Conservation (phyloP, 1,284 basidiomycete species). For the Puccinia sorghi region DNA sequence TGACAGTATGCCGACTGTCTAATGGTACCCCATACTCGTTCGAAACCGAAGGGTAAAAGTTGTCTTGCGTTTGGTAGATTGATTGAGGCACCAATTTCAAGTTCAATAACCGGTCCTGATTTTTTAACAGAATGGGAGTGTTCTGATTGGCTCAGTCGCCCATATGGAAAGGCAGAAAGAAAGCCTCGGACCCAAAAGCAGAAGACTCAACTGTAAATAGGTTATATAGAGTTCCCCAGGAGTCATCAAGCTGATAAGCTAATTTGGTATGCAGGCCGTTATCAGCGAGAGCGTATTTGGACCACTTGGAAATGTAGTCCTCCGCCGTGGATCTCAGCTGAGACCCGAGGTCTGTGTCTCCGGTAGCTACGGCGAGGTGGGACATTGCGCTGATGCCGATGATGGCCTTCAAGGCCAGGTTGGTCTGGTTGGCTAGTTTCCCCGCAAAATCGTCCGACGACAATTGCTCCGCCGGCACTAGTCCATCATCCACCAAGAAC, state of each 20-base stretch:
- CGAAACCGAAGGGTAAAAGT: slow-evolving; percentile 55
- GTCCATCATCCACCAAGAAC: slow-evolving; percentile 56
- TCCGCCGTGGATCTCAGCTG: slow-evolving; percentile 54
- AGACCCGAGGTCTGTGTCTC: slow-evolving; percentile 53
- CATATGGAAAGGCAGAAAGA: background rate
- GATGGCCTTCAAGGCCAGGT: slow-evolving; percentile 58
- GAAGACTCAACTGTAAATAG: slow-evolving; percentile 54
- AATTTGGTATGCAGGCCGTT: slow-evolving; percentile 57
- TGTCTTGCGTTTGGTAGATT: slow-evolving; percentile 58
- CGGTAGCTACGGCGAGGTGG: slow-evolving; percentile 54
- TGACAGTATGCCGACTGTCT: slow-evolving; percentile 58
- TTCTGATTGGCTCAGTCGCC: background rate
- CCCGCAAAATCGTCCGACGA: slow-evolving; percentile 58
- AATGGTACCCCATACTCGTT: slow-evolving; percentile 58
- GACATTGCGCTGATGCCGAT: slow-evolving; percentile 57
- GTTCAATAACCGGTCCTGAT: slow-evolving; percentile 57
- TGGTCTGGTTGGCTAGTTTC: slow-evolving; percentile 57
- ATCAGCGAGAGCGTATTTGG: slow-evolving; percentile 50
- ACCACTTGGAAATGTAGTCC: slow-evolving; percentile 55
- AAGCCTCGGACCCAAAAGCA: slow-evolving; percentile 44
- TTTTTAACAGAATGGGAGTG: slow-evolving; percentile 28
- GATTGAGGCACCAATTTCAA: slow-evolving; percentile 56
- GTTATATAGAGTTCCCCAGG: slow-evolving; percentile 59
- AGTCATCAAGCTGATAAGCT: slow-evolving; percentile 57
- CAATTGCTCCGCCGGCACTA: slow-evolving; percentile 56